phyloP scores from a whole-genome alignment of 768 basidiomycete genomes.

The Lyophyllum decastes region DNA sequence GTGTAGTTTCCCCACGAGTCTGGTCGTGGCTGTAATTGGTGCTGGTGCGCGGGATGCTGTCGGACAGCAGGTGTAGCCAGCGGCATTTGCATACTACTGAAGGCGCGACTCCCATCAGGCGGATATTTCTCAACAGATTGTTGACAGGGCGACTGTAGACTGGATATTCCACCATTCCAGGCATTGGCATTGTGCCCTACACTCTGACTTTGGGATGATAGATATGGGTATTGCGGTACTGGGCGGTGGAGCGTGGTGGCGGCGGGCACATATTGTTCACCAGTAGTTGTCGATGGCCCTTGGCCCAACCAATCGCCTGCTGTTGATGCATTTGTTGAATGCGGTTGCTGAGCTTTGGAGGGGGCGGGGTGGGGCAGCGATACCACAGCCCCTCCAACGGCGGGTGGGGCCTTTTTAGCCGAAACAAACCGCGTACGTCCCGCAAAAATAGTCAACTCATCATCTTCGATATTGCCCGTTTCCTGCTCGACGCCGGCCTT shows the following conservation, averaged over 20 bases:
- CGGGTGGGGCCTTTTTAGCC: constrained; percentile 28
- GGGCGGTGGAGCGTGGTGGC: neutral
- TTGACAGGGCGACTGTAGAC: neutral
- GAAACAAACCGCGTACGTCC: constrained; percentile 67
- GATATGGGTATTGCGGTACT: neutral
- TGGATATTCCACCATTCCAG: neutral
- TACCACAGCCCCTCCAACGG: constrained; percentile 1
- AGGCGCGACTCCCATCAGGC: neutral
- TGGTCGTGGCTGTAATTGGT: neutral
- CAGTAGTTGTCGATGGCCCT: neutral
- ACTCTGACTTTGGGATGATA: neutral
- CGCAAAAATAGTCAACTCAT: constrained; percentile 70
- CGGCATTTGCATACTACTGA: neutral
- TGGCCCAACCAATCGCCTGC: neutral
- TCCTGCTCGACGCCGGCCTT: constrained; percentile 50
- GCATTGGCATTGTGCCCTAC: neutral
- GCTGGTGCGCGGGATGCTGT: neutral
- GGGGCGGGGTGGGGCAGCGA: constrained; percentile 6
- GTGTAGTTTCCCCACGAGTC: neutral
- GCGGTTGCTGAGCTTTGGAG: too few species aligned
- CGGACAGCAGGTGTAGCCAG: neutral
- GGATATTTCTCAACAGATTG: neutral
- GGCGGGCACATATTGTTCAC: constrained; percentile 4
- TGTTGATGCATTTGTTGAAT: neutral
- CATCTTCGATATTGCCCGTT: constrained; percentile 43